These are phyloP conservation scores for Dichotomopilus funicola DNA, from an alignment of 2,329 filamentous ascomycete species.

Conservation along the genomic window DNA sequence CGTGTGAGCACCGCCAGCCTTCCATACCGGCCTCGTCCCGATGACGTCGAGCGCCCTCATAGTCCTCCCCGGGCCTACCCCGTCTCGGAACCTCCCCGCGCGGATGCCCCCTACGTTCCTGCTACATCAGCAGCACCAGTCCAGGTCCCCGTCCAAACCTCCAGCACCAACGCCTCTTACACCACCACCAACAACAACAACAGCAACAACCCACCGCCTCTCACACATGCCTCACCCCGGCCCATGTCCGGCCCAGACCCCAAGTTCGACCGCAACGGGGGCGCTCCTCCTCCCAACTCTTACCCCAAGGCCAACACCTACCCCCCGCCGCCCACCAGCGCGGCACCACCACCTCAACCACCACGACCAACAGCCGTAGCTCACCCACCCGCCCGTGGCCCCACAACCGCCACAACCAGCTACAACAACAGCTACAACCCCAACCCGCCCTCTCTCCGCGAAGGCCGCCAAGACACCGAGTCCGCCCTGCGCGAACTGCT, in stretches of 20 bases:
- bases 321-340: neutral
- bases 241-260: conserved; percentile 3
- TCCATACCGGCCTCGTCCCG: conserved; percentile 2
- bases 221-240: neutral
- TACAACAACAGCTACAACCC: neutral
- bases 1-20: neutral
- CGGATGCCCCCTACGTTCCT: neutral
- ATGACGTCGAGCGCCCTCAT: neutral
- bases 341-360: neutral
- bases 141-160: neutral
- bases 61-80: neutral
- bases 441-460: conserved; percentile 15
- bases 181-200: neutral
- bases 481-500: conserved; percentile 31
- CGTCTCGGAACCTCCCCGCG: neutral
- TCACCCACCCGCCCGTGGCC: no score
- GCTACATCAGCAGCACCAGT: neutral
- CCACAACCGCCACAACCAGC: neutral
- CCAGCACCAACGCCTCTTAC: neutral
- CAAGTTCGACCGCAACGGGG: neutral
- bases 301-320: neutral
- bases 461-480: conserved; percentile 24
- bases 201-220: neutral
- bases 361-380: neutral
- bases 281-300: neutral